These are phyloP conservation scores for Crithidia acanthocephali DNA, from an alignment of 208 protist species.

Conservation along the genomic window DNA sequence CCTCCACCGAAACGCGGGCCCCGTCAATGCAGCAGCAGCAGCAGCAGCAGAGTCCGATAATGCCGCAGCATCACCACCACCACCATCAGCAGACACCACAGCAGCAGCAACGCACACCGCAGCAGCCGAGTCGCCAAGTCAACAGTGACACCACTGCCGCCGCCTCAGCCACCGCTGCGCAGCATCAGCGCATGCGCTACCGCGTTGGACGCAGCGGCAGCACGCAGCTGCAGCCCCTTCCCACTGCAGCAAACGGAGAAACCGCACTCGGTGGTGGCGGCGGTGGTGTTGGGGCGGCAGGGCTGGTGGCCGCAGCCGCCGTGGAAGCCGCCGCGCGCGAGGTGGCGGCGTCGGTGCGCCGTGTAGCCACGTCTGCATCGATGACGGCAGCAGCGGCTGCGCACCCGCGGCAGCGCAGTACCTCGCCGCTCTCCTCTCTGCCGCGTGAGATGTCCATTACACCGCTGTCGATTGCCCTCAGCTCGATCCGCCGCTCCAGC, in stretches of 20 bases:
- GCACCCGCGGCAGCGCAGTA: not conserved
- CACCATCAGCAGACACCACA: constrained; percentile 13
- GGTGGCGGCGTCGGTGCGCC: not conserved
- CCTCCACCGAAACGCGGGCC: constrained; percentile 3
- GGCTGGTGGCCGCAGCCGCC: constrained; percentile 4
- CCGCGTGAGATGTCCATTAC: constrained; percentile 14
- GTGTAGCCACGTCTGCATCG: not conserved
- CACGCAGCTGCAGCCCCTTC: constrained; percentile 28
- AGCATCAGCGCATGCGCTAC: constrained; percentile 30
- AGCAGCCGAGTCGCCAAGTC: not conserved
- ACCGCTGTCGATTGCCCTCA: constrained; percentile 16
- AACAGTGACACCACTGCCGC: not conserved
- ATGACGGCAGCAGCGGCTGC: not conserved
- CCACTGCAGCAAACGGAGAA: not conserved
- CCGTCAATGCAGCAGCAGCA: too few species aligned
- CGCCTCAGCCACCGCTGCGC: not conserved
- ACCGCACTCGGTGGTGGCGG: too few species aligned
- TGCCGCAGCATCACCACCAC: constrained; percentile 9
- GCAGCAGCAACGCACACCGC: not conserved
- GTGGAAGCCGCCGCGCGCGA: not conserved
- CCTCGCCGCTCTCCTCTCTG: constrained; percentile 6
- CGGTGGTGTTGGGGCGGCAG: constrained; percentile 4
- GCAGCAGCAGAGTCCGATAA: constrained; percentile 13
- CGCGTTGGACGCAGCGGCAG: constrained; percentile 34
- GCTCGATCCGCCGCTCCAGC: constrained; percentile 25